A percentile compares a stretch with the other conserved stretches of the same genome.
Evolutionary conservation across 163 green algal species (phyloP).

Genomic region (Scenedesmus sp.): DNA sequence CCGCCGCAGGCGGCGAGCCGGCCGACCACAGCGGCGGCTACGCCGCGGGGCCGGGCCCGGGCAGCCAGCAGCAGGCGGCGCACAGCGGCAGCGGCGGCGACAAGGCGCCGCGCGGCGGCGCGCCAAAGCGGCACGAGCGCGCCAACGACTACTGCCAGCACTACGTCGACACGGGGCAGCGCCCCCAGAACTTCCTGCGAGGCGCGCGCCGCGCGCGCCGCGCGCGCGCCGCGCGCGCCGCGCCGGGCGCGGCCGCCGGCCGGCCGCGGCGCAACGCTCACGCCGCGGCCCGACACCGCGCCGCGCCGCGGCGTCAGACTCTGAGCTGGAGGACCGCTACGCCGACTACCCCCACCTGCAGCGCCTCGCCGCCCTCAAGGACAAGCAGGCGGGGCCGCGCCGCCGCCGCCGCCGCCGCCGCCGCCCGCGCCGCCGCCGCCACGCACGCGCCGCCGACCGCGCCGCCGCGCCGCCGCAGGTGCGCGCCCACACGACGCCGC

Average conservation of each 20-base stretch:
- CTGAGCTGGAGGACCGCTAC: slow-evolving; percentile 58
- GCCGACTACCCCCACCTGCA: slow-evolving; percentile 88
- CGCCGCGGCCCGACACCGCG: no score
- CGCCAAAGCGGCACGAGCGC: no score
- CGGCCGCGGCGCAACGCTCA: no score
- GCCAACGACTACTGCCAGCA: slow-evolving; percentile 93
- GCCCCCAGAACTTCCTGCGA: slow-evolving; percentile 87
- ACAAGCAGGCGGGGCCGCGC: slow-evolving; percentile 33
- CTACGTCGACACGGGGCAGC: slow-evolving; percentile 85
- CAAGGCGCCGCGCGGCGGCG: no score
- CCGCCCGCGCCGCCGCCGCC: not conserved
- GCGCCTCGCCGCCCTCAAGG: slow-evolving; percentile 71
- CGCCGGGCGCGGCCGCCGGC: no score
- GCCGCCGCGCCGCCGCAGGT: slow-evolving; percentile 25
- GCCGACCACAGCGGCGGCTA: no score
- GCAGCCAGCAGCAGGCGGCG: slow-evolving; percentile 17
- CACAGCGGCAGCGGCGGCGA: slow-evolving; percentile 26
- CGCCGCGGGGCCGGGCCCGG: no score
- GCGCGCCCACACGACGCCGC: slow-evolving; percentile 42
- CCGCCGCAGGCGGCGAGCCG: no score
- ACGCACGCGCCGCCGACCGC: not conserved
- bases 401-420: not conserved
- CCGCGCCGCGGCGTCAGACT: no score
- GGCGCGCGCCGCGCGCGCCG: slow-evolving; percentile 1
- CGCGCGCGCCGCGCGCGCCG: no score